phyloP scores from a whole-genome alignment of 148 eudicot genomes.

The Tetragonia tetragonoides region DNA sequence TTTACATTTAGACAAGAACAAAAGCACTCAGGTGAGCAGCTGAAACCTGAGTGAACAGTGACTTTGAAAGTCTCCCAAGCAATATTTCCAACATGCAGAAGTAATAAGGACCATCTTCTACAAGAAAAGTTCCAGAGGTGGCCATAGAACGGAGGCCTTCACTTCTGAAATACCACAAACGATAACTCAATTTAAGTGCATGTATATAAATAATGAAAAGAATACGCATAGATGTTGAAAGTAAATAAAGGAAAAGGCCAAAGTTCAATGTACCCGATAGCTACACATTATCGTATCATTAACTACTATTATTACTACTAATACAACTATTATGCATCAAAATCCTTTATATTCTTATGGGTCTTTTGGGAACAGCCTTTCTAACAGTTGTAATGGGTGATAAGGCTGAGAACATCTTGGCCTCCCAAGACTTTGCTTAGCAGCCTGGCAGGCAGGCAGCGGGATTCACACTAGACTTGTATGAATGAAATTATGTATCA shows the following conservation, averaged over 20 bases:
- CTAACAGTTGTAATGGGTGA: background rate
- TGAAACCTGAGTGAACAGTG: conserved; percentile 84
- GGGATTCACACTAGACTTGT: background rate
- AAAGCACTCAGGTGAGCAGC: conserved; percentile 13
- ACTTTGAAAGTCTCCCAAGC: conserved; percentile 85
- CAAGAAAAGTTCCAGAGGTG: conserved; percentile 91
- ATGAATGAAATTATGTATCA: background rate
- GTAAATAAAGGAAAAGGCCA: background rate
- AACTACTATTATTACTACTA: background rate
- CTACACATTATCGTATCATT: background rate
- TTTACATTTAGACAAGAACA: background rate
- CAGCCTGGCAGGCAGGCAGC: background rate
- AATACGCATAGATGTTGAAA: background rate
- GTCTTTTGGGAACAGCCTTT: background rate
- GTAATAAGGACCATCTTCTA: conserved; percentile 96
- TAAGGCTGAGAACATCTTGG: background rate
- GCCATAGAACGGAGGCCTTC: conserved; percentile 67
- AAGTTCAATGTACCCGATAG: conserved; percentile 1
- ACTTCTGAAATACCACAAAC: conserved; percentile 51
- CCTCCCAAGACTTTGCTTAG: background rate
- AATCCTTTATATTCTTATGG: background rate
- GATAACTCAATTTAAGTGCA: conserved; percentile 15
- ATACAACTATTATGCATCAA: background rate
- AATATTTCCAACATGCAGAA: conserved; percentile 92
- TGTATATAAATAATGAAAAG: background rate